These are phyloP conservation scores for Silene vulgaris DNA, from an alignment of 179 eudicot species.

Conservation along the genomic window DNA sequence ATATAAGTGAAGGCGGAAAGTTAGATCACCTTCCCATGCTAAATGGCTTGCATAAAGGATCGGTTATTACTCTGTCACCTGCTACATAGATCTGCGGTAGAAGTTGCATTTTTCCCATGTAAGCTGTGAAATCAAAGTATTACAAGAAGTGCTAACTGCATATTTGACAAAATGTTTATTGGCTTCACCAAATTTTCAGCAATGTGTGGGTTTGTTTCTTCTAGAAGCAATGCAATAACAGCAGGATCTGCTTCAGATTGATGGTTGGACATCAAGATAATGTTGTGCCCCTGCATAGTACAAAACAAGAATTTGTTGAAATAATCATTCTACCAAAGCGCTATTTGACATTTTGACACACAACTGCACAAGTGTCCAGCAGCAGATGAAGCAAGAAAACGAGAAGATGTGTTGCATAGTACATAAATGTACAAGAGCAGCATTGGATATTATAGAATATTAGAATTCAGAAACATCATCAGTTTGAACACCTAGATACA, in stretches of 20 bases:
- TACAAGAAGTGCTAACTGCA: slow-evolving; percentile 20
- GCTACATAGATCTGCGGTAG: slow-evolving; percentile 76
- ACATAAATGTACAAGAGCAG: not conserved
- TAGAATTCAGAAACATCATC: not conserved
- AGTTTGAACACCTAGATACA: not conserved
- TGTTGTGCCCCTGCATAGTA: slow-evolving; percentile 71
- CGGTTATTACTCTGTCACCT: slow-evolving; percentile 93
- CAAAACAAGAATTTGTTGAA: not conserved
- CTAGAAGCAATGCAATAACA: slow-evolving; percentile 75
- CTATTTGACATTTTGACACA: not conserved
- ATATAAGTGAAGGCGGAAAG: not conserved
- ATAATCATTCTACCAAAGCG: not conserved
- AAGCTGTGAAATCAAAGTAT: slow-evolving; percentile 18
- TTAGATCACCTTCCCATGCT: slow-evolving; percentile 92
- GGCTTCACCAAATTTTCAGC: slow-evolving; percentile 68
- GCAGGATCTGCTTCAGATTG: slow-evolving; percentile 99
- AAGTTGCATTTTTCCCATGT: slow-evolving; percentile 25
- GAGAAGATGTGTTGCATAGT: not conserved
- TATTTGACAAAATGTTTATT: slow-evolving; percentile 17
- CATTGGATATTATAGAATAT: not conserved
- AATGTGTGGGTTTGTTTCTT: slow-evolving; percentile 54
- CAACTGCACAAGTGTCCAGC: not conserved
- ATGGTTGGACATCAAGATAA: slow-evolving; percentile 92
- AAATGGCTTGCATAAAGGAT: slow-evolving; percentile 98
- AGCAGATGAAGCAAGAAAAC: slow-evolving; percentile 9